These are phyloP conservation scores for Wallacemonas sp. DNA, from an alignment of 208 protist species.

Conservation along the genomic window DNA sequence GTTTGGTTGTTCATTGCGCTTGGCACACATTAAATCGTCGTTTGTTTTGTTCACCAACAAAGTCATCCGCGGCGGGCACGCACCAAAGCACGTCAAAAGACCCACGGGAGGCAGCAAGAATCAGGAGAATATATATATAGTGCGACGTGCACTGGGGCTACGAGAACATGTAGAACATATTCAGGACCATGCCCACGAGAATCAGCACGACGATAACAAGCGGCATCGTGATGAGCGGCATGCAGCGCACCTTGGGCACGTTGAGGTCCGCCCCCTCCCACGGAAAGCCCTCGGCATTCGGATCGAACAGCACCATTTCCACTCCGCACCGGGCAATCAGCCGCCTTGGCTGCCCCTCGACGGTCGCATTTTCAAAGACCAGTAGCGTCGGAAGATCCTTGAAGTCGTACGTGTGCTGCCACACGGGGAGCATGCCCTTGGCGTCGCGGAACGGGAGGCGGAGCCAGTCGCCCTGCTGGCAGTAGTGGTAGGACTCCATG, in stretches of 20 bases:
- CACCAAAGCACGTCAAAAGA: no score
- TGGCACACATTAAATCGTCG: no score
- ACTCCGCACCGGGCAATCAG: conserved; percentile 19
- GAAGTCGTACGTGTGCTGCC: conserved; percentile 24
- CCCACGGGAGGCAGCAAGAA: no score
- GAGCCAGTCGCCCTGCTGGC: conserved; percentile 53
- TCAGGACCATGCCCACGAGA: background rate
- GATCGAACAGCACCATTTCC: conserved; percentile 14
- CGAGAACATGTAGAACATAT: conserved; percentile 14
- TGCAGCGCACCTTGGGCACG: background rate
- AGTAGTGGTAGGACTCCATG: conserved; percentile 51
- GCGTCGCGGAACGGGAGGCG: conserved; percentile 45
- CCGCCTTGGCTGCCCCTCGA: conserved; percentile 13
- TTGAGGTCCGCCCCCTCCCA: conserved; percentile 18
- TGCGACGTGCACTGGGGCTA: no score
- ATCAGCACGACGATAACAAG: background rate
- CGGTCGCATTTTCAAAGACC: conserved; percentile 40
- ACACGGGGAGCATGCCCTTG: conserved; percentile 13
- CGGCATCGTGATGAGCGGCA: conserved; percentile 3
- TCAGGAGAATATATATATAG: no score
- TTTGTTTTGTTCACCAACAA: no score
- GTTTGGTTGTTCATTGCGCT: no score
- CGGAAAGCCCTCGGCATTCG: conserved; percentile 24
- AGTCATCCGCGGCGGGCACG: no score
- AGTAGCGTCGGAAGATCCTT: conserved; percentile 44